Evolutionary conservation across 106 monocot species (phyloP).

Genomic region (Posidonia australis): DNA sequence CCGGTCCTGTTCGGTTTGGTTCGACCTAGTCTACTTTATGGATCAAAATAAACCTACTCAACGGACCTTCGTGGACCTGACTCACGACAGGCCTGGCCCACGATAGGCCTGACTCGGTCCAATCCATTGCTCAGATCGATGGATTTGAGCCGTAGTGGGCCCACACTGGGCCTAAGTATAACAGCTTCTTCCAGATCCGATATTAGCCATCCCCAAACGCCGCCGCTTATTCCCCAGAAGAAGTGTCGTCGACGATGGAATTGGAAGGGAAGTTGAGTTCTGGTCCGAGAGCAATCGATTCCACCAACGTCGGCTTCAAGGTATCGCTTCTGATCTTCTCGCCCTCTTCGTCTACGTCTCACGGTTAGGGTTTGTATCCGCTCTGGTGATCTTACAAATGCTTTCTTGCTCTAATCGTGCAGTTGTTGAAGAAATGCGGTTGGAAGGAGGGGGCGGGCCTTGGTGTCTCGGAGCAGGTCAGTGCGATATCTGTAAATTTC

Average conservation of each 20-base stretch:
- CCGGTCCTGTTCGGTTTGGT: too few relatives aligned
- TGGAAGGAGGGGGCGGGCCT: constrained; percentile 97
- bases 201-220: background rate
- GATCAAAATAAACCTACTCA: too few relatives aligned
- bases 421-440: constrained; percentile 88
- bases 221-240: background rate
- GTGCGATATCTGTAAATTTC: background rate
- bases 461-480: constrained; percentile 83
- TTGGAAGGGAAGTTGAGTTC: constrained; percentile 21
- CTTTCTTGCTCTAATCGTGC: background rate
- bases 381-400: background rate
- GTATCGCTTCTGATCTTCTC: constrained; percentile 14
- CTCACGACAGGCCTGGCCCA: too few relatives aligned
- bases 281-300: constrained; percentile 49
- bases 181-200: background rate
- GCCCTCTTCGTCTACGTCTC: constrained; percentile 12
- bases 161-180: too few relatives aligned
- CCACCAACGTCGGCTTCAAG: constrained; percentile 91
- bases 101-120: too few relatives aligned
- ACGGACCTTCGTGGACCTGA: too few relatives aligned
- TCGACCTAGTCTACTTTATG: too few relatives aligned
- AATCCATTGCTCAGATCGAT: too few relatives aligned
- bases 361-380: background rate
- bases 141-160: too few relatives aligned
- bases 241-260: constrained; percentile 6